These are phyloP conservation scores for Curvularia lunata DNA, from an alignment of 2,329 filamentous ascomycete species.

Conservation along the genomic window DNA sequence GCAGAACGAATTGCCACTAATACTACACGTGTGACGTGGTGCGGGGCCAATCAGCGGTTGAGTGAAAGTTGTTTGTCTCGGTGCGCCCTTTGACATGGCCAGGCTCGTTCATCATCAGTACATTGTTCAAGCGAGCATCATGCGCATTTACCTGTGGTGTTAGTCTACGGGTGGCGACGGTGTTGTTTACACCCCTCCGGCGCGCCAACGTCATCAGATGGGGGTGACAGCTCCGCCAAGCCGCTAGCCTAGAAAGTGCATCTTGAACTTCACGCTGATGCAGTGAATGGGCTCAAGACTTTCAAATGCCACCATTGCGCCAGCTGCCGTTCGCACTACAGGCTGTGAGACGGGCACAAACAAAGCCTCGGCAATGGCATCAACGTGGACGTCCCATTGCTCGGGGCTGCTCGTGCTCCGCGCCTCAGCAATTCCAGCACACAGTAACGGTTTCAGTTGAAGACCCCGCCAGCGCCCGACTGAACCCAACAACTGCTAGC, in stretches of 20 bases:
- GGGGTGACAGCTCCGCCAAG: slow-evolving; percentile 26
- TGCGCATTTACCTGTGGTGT: slow-evolving; percentile 4
- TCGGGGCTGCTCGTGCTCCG: slow-evolving; percentile 46
- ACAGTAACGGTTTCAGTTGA: slow-evolving; percentile 30
- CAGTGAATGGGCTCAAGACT: slow-evolving; percentile 24
- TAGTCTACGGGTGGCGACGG: slow-evolving; percentile 2
- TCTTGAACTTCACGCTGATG: slow-evolving; percentile 21
- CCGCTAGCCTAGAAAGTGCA: slow-evolving; percentile 31
- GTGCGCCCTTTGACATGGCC: slow-evolving; percentile 8
- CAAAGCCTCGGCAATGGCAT: slow-evolving; percentile 3
- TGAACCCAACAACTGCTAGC: slow-evolving; percentile 41
- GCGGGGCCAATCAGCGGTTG: slow-evolving; percentile 33
- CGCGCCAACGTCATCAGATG: slow-evolving; percentile 22
- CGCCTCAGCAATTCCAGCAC: slow-evolving; percentile 35
- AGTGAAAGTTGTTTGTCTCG: slow-evolving; percentile 5
- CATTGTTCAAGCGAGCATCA: neutral
- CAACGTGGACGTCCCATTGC: slow-evolving; percentile 20
- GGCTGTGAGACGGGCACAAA: slow-evolving; percentile 16
- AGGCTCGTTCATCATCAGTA: slow-evolving; percentile 4
- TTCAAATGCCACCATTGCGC: slow-evolving; percentile 43
- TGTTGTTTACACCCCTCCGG: slow-evolving; percentile 1
- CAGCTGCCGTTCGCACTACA: slow-evolving; percentile 26
- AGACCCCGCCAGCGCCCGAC: slow-evolving; percentile 26
- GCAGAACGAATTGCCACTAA: slow-evolving; percentile 31
- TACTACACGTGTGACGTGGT: slow-evolving; percentile 36